Evolutionary conservation across 2,329 filamentous ascomycete genomes (phyloP), one percentile per base, ranked within the genome.

Genomic region (Mariannaea sp.): DNA sequence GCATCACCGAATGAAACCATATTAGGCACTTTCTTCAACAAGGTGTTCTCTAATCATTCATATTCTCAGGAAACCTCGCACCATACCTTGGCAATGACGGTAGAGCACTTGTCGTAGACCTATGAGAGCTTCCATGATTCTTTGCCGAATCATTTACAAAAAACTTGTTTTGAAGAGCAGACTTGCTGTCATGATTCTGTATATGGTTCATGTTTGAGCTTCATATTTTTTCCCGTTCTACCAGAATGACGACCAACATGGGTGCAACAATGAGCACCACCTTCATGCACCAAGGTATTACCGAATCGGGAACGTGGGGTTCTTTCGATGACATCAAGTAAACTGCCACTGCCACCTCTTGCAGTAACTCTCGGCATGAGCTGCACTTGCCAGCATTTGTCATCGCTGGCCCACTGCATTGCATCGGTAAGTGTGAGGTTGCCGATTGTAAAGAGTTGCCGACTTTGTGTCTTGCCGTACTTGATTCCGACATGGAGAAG

Each of bases 231-330:
- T 12, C 10, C 13, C 29, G 5, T 6, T 32, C 29, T 10, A 24
- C 7, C 33, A 36, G 10, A 5, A 9, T 36, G 33, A 36, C 14
- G 33, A 17, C 33, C n/a, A 32, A 32, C 5, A 4, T 32, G n/a
- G n/a, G 19, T 27, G 13, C 19, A 32, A 10, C 29, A 6, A 12
- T 5, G 29, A 32, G 29, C 29, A 24, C 26, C 17, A n/a, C 12
- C 33, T 9, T 36, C 33, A 5, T 14, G 10, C 33, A 16, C 33
- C 8, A 16, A 7, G 4, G n/a, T 5, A 36, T 47, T 52, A 19
- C 53, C 53, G 32, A 43, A 40, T 44, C 12, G 12, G 53, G 53
- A 52, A 55, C 53, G 48, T 48, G 48, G 48, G 52, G 52, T 49
- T 13, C 29, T 17, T 26, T 41, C 14, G 26, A 55, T 55, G 53